A percentile compares a stretch with the other conserved stretches of the same genome.
Evolutionary conservation across 2,329 filamentous ascomycete genomes (phyloP).

Genomic region (Xylariales sp.): DNA sequence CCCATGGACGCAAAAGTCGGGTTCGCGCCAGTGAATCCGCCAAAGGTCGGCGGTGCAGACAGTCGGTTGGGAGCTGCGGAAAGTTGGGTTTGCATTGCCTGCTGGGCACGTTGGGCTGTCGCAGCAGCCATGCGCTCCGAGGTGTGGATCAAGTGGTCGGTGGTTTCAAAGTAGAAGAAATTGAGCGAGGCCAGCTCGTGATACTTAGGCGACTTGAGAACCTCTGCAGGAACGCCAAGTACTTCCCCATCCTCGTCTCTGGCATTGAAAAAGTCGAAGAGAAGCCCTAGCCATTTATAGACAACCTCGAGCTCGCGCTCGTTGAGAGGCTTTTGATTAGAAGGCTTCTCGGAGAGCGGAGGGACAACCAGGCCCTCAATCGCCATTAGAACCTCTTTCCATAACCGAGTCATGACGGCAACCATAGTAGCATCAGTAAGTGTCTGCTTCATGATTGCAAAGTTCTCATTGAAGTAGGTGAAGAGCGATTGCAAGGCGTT

Average conservation of each 20-base stretch:
- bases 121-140: conserved; percentile 93
- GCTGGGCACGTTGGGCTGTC: conserved; percentile 69
- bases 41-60: conserved; percentile 55
- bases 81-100: conserved; percentile 53
- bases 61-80: conserved; percentile 54
- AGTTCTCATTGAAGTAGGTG: conserved; percentile 96
- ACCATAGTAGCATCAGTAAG: conserved; percentile 95
- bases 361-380: conserved; percentile 89
- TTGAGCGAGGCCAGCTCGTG: conserved; percentile 94
- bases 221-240: conserved; percentile 82
- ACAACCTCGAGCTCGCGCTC: conserved; percentile 91
- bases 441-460: conserved; percentile 97
- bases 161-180: conserved; percentile 97
- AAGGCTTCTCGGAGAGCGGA: conserved; percentile 91
- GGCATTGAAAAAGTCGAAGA: conserved; percentile 94
- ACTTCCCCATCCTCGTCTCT: conserved; percentile 80
- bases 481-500: conserved; percentile 81
- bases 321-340: conserved; percentile 74
- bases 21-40: conserved; percentile 45
- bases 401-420: conserved; percentile 94
- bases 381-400: conserved; percentile 94
- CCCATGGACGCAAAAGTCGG: conserved; percentile 61
- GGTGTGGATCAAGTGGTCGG: conserved; percentile 87
- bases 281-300: conserved; percentile 86
- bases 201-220: conserved; percentile 96